Evolutionary conservation across 2,329 filamentous ascomycete species (phyloP).

Genomic region (Aspergillus aculeatinus): DNA sequence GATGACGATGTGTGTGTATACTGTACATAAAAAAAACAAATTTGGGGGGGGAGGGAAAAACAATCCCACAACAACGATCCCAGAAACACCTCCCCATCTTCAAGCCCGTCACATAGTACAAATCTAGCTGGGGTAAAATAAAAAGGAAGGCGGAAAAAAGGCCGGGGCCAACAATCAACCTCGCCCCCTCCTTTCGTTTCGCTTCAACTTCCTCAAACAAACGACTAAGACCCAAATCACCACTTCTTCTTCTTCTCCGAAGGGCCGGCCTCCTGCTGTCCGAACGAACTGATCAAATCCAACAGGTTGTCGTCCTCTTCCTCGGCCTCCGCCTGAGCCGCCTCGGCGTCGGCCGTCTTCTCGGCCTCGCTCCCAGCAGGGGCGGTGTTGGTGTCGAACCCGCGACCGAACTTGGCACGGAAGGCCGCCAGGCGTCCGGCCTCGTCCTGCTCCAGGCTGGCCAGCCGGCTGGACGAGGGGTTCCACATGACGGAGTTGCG

Average conservation of each 20-base stretch:
- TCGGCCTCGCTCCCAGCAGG: constrained; percentile 9
- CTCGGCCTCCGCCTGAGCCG: constrained; percentile 42
- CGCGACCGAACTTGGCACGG: constrained; percentile 76
- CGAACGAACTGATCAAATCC: constrained; percentile 57
- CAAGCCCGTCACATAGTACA: neutral
- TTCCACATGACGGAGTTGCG: constrained; percentile 92
- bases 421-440: constrained; percentile 86
- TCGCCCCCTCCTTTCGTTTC: neutral
- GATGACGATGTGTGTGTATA: constrained; percentile 8
- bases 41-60: neutral
- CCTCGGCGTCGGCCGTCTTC: constrained; percentile 33
- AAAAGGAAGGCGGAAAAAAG: neutral
- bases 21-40: constrained; percentile 11
- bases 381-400: constrained; percentile 65
- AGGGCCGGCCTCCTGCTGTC: constrained; percentile 41
- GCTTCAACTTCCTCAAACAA: neutral
- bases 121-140: too few relatives aligned
- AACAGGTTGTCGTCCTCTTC: constrained; percentile 56
- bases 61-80: constrained; percentile 8
- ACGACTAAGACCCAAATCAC: neutral
- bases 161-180: neutral
- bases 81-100: neutral
- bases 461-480: constrained; percentile 73
- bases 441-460: constrained; percentile 92
- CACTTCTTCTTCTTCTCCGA: constrained; percentile 38